Evolutionary conservation across 495 filamentous ascomycete genomes (phyloP), one percentile per base, ranked within the genome.

Genomic region (Xylaria palmicola): DNA sequence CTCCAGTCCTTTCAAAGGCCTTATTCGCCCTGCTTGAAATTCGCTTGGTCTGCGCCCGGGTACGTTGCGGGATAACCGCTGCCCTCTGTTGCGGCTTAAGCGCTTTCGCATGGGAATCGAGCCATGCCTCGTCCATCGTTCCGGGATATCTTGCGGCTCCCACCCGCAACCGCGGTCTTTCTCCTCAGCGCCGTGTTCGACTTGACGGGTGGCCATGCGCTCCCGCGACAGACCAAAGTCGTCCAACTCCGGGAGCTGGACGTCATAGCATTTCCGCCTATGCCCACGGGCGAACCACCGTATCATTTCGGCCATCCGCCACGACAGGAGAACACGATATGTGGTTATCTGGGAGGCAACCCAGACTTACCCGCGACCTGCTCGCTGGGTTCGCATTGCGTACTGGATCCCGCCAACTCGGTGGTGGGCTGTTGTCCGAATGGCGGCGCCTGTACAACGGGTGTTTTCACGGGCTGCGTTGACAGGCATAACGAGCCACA

Each of bases 381-480:
- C 52, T 72, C 65, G 48, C 68, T 70, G n/a, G 79, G 79, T 22
- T 81, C 78, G 52, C 78, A 81, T 65, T 81, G 79, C 59, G 79
- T 78, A 27, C 59, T 81, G 32, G 79, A 81, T 68, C 60, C 63
- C 22, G 72, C 71, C 36, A 69, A 76, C 59, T 69, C 71, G 32
- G 73, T 76, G 3, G 70, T 81, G n/a, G 79, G 79, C 34, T 81
- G 79, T 64, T 81, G 79, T 57, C 79, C 79, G 5, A 73, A 81
- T 58, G 77, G 76, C 19, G 72, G 67, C 6, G 57, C 69, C 15
- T 81, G 79, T 60, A 78, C 78, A 3, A 69, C 68, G 7, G 79
- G 79, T 37, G 75, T 81, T 43, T 81, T 76, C 62, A 81, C 79
- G 2, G 74, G 74, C 19, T 81, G 79, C 34, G 79, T 81, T 40